Evolutionary conservation across 371 early-diverging fungal genomes (phyloP), one percentile per base, ranked within the genome.

Genomic region (Hamiltosporidium tvaerminnensis): DNA sequence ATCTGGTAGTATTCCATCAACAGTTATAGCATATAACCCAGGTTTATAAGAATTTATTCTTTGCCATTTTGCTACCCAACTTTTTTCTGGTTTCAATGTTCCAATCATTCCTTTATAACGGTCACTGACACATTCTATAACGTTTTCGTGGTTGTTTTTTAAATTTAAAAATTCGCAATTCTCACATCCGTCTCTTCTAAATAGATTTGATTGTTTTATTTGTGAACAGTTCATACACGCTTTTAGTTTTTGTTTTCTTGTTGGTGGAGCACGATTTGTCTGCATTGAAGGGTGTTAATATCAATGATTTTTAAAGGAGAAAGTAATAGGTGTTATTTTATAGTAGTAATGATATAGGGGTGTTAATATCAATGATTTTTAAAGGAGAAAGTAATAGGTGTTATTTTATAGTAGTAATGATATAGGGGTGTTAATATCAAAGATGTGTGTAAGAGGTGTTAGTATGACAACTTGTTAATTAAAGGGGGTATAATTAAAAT

Each of bases 11-110:
- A 61, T 71, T 2, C 79, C 79, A 33, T 74, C 75, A 4, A 76
- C 68, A 23, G 60, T 71, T 55, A 79, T 70, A 33, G 75, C 75
- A 70, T 79, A 79, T 53, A 72, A 38, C 32, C 79, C 79, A 44
- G 60, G 59, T 14, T 49, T 60, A 55, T 47, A 73, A 49, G 36
- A 55, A 38, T 61, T 62, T 33, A 72, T 57, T 41, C 76, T 68
- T 52, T 76, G 79, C 79, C 79, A 79, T 53, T 72, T 76, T 31
- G 71, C 73, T 31, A 76, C 69, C 79, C 79, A 79, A 35, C 69
- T 69, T 5, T 53, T 61, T 30, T 65, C 61, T 33, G 70, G 60
- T 47, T 75, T 48, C 3, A 64, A 9, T 30, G 74, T n/a, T 7
- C 62, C 65, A 31, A 76, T 68, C 2, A 73, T 33, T 31, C 78